Evolutionary conservation across 106 monocot species (phyloP).

Genomic region (Amphibolis antarctica): DNA sequence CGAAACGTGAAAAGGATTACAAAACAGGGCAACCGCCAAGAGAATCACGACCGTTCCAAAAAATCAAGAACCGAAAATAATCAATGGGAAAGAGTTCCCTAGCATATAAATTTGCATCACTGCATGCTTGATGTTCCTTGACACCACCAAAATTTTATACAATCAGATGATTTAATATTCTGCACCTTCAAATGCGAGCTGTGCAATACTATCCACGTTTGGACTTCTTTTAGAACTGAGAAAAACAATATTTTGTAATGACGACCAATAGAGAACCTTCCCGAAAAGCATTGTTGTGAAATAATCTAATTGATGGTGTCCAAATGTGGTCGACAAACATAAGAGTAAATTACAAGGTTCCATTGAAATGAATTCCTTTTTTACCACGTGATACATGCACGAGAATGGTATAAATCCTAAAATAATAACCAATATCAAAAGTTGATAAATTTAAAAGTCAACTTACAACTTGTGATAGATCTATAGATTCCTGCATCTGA

Average conservation of each 20-base stretch:
- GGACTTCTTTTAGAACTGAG: too few relatives aligned
- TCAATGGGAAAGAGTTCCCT: neutral
- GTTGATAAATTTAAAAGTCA: neutral
- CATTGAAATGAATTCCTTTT: too few relatives aligned
- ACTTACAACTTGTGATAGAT: conserved; percentile 30
- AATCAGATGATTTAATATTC: neutral
- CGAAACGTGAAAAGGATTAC: too few relatives aligned
- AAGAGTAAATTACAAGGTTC: too few relatives aligned
- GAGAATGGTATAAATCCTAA: neutral
- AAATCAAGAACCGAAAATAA: neutral
- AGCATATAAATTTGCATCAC: neutral
- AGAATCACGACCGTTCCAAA: neutral
- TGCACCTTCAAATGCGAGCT: neutral
- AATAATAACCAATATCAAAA: neutral
- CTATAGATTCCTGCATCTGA: conserved; percentile 32
- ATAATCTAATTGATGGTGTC: too few relatives aligned
- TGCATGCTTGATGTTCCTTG: neutral
- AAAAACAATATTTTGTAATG: too few relatives aligned
- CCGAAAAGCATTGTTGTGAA: too few relatives aligned
- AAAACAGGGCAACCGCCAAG: too few relatives aligned
- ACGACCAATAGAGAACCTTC: too few relatives aligned
- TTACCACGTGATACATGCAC: too few relatives aligned
- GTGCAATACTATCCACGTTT: neutral
- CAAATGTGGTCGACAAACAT: too few relatives aligned
- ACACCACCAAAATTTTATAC: too few relatives aligned